These are phyloP conservation scores for Citrus hindsii DNA, from an alignment of 345 rosid species.

Conservation along the genomic window DNA sequence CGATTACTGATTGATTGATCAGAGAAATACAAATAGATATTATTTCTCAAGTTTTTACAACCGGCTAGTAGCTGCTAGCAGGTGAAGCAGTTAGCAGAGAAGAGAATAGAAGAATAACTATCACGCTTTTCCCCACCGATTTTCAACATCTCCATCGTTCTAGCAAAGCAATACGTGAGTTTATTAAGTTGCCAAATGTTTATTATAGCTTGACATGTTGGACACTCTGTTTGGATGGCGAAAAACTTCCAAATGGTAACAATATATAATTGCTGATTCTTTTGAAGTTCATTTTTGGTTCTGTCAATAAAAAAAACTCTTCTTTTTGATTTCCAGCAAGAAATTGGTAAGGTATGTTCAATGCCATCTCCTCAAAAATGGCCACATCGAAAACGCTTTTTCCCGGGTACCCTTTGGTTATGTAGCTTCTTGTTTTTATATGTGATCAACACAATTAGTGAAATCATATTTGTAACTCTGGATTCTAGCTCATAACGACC, in stretches of 20 bases:
- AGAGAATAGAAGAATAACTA: not conserved
- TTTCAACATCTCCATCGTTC: not conserved
- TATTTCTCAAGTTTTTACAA: not conserved
- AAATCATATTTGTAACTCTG: not conserved
- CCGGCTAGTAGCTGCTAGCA: not conserved
- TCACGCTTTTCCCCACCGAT: slow-evolving; percentile 1
- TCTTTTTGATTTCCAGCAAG: slow-evolving; percentile 16
- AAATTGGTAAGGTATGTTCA: slow-evolving; percentile 7
- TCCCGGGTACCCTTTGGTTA: slow-evolving; percentile 4
- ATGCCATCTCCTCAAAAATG: slow-evolving; percentile 20
- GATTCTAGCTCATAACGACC: not conserved
- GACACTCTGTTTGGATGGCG: slow-evolving; percentile 17
- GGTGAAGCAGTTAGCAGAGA: not conserved
- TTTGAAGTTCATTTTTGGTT: not conserved
- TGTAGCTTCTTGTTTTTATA: not conserved
- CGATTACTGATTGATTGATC: no score
- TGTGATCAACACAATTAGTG: not conserved
- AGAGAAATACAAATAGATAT: no score
- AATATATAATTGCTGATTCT: not conserved
- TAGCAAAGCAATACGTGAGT: not conserved
- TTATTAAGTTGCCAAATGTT: not conserved
- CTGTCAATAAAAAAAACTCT: not conserved
- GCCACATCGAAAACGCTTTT: slow-evolving; percentile 11
- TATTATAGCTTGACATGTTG: slow-evolving; percentile 6
- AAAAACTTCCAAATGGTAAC: slow-evolving; percentile 26